These are phyloP conservation scores for Rhodamnia rubescens DNA, from an alignment of 345 rosid genomes.

Conservation along the genomic window DNA sequence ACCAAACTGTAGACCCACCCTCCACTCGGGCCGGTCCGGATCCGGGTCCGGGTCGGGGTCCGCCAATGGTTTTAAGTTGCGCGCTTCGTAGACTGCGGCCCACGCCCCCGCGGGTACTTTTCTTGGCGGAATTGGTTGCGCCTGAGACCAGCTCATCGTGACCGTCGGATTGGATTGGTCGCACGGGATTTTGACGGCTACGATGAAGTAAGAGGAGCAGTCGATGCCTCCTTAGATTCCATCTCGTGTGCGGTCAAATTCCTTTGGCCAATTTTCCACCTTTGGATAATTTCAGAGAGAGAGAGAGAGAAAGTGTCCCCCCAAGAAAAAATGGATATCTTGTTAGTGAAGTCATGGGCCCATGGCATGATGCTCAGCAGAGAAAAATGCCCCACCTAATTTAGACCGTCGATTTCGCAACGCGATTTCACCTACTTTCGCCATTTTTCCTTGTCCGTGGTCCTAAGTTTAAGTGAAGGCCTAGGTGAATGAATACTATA, in stretches of 20 bases:
- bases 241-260: background rate
- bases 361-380: background rate
- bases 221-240: background rate
- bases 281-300: background rate
- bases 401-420: background rate
- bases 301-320: no score
- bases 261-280: background rate
- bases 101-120: background rate
- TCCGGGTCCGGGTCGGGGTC: background rate
- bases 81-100: background rate
- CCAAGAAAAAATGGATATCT: background rate
- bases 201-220: background rate
- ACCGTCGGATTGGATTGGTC: background rate
- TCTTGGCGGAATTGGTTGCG: background rate
- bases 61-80: background rate
- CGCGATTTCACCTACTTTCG: background rate
- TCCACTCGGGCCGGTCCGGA: background rate
- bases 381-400: fast-evolving
- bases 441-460: background rate
- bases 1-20: background rate
- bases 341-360: background rate
- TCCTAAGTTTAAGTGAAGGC: background rate
- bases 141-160: background rate
- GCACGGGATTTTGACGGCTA: background rate
- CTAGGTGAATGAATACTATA: background rate